Evolutionary conservation across 2,329 filamentous ascomycete genomes (phyloP), one percentile per base, ranked within the genome.

Genomic region (Lachnellula hyalina): DNA sequence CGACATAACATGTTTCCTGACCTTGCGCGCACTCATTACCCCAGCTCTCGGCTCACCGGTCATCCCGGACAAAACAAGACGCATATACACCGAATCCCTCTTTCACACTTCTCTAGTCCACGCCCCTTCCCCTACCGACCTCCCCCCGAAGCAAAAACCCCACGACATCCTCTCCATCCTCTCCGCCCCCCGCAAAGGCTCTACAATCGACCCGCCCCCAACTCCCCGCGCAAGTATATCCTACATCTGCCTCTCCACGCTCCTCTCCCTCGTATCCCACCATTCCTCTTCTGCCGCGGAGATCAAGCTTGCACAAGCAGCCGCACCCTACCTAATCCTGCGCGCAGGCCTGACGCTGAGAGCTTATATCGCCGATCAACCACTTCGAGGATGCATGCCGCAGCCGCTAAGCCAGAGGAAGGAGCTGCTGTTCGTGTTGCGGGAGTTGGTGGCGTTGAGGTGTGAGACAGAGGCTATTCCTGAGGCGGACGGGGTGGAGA

Each of bases 341-440:
- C 85, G 94, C 2, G 84, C 88, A 12, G 90, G 89, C 0, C 76
- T 96, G 15, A 85, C 89, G 0, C 73, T 97, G n/a, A 85, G 90
- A 53, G 79, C 86, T 0, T 97, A 96, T 68, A 85, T 95, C 46
- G 89, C 91, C 4, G 94, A 99, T 70, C 93, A 96, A 67, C 92
- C 93, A 0, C 76, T 99, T 19, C 81, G 94, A 14, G 92, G 94
- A 0, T 81, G 85, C 49, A 94, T 95, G 84, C 94, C 94, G 4
- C 89, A 94, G 68, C 93, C 93, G 0, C 76, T 90, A 5, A 86
- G 84, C 8, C 89, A 96, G 66, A 81, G 89, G 44, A 85, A 82
- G 58, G 94, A 96, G 68, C 74, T 99, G 11, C 68, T 88, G 4
- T 87, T 89, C 65, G 78, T 92, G 23, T 75, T 97, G 17, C 73